Percentiles rank a stretch among this genome's conserved stretches.
phyloP scores from a whole-genome alignment of 2,329 filamentous ascomycete species.

The Aspergillus sp. region DNA sequence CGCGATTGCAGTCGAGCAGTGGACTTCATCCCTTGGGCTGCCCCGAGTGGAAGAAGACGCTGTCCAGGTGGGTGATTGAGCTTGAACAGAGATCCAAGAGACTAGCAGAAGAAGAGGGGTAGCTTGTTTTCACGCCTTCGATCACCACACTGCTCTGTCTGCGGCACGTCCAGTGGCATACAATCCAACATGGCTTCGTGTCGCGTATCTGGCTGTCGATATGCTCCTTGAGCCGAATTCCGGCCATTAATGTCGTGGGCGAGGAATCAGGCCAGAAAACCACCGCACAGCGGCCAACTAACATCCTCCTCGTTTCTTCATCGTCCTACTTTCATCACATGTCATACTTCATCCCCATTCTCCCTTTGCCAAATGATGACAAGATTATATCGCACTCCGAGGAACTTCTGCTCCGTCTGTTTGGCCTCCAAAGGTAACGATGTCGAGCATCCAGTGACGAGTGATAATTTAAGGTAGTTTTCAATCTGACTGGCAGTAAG shows the following conservation, averaged over 20 bases:
- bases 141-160: neutral
- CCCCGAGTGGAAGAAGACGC: conserved; percentile 30
- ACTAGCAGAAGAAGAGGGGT: conserved; percentile 9
- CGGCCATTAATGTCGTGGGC: too few relatives aligned
- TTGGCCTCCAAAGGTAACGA: conserved; percentile 20
- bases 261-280: too few relatives aligned
- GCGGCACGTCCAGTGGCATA: neutral
- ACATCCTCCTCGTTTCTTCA: too few relatives aligned
- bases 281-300: too few relatives aligned
- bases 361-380: conserved; percentile 21
- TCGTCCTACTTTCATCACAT: too few relatives aligned
- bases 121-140: neutral
- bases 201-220: too few relatives aligned
- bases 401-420: conserved; percentile 24
- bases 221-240: too few relatives aligned
- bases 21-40: conserved; percentile 28
- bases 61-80: conserved; percentile 31
- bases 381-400: conserved; percentile 19
- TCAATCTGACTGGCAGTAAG: conserved; percentile 34
- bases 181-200: too few relatives aligned
- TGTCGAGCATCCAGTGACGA: conserved; percentile 32
- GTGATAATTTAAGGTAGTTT: conserved; percentile 31
- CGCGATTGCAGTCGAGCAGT: conserved; percentile 10
- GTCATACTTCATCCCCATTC: too few relatives aligned
- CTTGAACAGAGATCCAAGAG: conserved; percentile 42